Conservation (phyloP, 2,329 filamentous ascomycete genomes). For the Stachybotrys chartarum region DNA sequence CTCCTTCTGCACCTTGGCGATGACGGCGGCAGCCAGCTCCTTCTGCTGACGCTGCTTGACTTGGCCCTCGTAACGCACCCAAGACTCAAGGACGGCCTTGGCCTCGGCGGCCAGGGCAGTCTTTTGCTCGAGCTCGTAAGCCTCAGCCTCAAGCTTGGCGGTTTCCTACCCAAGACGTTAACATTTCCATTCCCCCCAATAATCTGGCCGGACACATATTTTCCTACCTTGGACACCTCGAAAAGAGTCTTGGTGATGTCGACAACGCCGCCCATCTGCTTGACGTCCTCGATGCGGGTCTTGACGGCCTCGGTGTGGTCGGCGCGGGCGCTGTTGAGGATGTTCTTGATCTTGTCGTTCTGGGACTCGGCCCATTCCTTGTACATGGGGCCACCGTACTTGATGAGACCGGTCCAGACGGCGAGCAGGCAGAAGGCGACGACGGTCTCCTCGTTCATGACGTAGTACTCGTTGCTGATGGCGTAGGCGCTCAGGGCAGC, state of each 20-base stretch:
- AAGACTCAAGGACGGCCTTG: slow-evolving; percentile 92
- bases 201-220: slow-evolving; percentile 5
- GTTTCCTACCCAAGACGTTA: slow-evolving; percentile 63
- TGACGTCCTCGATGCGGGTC: slow-evolving; percentile 85
- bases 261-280: slow-evolving; percentile 90
- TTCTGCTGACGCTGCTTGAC: slow-evolving; percentile 98
- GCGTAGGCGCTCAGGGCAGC: slow-evolving; percentile 88
- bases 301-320: slow-evolving; percentile 96
- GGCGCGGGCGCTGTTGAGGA: slow-evolving; percentile 87
- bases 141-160: slow-evolving; percentile 89
- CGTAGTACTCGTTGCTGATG: slow-evolving; percentile 99
- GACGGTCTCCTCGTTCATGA: slow-evolving; percentile 98
- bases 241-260: slow-evolving; percentile 97
- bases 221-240: slow-evolving; percentile 87
- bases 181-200: slow-evolving; percentile 9
- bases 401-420: slow-evolving; percentile 87
- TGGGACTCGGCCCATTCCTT: slow-evolving; percentile 85
- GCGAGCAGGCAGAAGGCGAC: slow-evolving; percentile 87
- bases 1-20: slow-evolving; percentile 98
- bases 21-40: slow-evolving; percentile 87
- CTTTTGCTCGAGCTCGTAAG: slow-evolving; percentile 94
- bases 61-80: slow-evolving; percentile 97
- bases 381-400: slow-evolving; percentile 90
- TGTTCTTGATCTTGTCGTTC: slow-evolving; percentile 86
- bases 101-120: slow-evolving; percentile 88